Conservation (phyloP, 306 rosid species). For the Cicer cuneatum region DNA sequence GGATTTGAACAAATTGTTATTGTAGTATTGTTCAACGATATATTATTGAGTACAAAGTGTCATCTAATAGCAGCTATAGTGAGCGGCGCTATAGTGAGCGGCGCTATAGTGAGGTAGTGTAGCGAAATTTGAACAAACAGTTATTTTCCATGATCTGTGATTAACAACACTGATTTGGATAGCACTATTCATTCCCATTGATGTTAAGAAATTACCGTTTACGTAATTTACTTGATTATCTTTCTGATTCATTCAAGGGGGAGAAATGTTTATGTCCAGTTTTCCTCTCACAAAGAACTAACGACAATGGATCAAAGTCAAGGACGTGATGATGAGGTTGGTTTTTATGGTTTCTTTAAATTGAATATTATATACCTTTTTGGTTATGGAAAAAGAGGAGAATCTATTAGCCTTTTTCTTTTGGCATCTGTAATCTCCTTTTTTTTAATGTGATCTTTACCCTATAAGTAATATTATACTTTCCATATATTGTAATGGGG, state of each 20-base stretch:
- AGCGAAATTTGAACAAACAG: no score
- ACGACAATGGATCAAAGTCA: conserved; percentile 95
- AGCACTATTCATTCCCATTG: conserved; percentile 4
- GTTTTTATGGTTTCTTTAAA: conserved; percentile 42
- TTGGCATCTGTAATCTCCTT: neutral
- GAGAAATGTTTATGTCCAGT: conserved; percentile 97
- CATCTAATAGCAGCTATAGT: no score
- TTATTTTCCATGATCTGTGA: no score
- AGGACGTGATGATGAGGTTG: conserved; percentile 98
- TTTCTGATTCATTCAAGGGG: conserved; percentile 65
- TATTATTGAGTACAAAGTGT: no score
- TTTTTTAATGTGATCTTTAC: conserved; percentile 13
- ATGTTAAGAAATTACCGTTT: conserved; percentile 27
- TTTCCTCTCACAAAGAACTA: conserved; percentile 95
- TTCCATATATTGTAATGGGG: conserved; percentile 27
- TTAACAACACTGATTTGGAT: neutral
- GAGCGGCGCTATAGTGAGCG: no score
- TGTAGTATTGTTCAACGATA: no score
- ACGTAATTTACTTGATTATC: neutral
- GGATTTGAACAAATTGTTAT: no score
- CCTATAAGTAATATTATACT: conserved; percentile 5
- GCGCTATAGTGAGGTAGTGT: no score
- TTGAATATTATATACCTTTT: conserved; percentile 23
- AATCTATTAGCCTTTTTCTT: conserved; percentile 21
- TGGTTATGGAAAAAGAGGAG: conserved; percentile 24